Percentiles rank a stretch among this genome's conserved stretches.
These are phyloP conservation scores for Penicillium crystallinum DNA, from an alignment of 495 filamentous ascomycete genomes.

Conservation along the genomic window DNA sequence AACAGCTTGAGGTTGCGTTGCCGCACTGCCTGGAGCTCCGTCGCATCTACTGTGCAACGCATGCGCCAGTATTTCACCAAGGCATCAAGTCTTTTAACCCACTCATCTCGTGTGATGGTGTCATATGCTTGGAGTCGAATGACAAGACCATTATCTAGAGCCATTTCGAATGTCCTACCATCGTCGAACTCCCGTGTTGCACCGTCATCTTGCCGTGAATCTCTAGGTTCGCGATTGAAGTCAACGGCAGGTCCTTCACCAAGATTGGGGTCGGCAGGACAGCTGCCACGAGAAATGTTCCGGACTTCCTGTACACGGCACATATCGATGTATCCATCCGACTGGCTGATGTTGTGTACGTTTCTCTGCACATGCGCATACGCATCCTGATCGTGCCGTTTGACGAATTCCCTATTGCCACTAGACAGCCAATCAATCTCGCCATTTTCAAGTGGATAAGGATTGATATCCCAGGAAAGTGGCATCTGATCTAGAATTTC, in stretches of 20 bases:
- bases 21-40: constrained; percentile 51
- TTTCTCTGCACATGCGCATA: constrained; percentile 58
- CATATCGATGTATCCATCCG: constrained; percentile 66
- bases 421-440: constrained; percentile 55
- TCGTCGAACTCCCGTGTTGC: constrained; percentile 49
- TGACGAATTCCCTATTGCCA: constrained; percentile 38
- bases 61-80: constrained; percentile 63
- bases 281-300: constrained; percentile 45
- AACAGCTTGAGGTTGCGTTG: constrained; percentile 57
- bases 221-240: constrained; percentile 41
- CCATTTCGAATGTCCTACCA: constrained; percentile 58
- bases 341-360: constrained; percentile 50
- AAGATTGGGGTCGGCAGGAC: constrained; percentile 46
- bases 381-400: constrained; percentile 54
- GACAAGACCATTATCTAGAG: constrained; percentile 57
- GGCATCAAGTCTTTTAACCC: constrained; percentile 55
- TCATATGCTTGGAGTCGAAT: constrained; percentile 65
- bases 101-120: constrained; percentile 53
- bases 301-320: constrained; percentile 54
- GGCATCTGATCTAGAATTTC: constrained; percentile 56
- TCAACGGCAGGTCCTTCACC: constrained; percentile 46
- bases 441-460: constrained; percentile 52
- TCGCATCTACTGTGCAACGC: constrained; percentile 52
- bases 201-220: constrained; percentile 49
- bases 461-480: constrained; percentile 59